Base-by-base conservation (phyloP, 163 green algal species). In the Volvox carteri region DNA sequence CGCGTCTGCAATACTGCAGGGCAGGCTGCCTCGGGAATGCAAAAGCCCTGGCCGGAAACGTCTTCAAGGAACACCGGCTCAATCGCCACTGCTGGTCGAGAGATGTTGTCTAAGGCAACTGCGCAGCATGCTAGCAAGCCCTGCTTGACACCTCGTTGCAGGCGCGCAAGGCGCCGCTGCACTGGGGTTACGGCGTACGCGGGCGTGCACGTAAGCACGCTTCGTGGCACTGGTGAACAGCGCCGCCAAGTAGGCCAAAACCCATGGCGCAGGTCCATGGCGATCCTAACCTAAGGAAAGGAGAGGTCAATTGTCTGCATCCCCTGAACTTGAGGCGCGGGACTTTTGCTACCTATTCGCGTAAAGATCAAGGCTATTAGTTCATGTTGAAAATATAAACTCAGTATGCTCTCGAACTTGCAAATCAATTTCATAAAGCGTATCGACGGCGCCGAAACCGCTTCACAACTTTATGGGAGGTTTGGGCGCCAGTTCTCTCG, bases 191-290 rank as follows among this genome's bases (percentile, higher is more conserved):
- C 48, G 1, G 74, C 28, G 30, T 28, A 50, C 46, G n/a, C 46
- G 4, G 74, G 74, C 28, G 74, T 58, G 74, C 74, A 83, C 1
- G 74, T 83, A 28, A 44, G 74, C 48, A 68, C 48, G 74, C 74
- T 19, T 14, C n/a, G 37, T 48, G 46, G 48, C 46, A n/a, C 48
- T 14, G 74, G 74, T 16, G 74, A 68, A 67, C n/a, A 35, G n/a
- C 74, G 74, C 48, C 74, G 46, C 74, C 74, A 83, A 25, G 46
- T 46, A 16, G 65, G 46, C 12, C n/a, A n/a, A 9, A 68, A 48
- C 16, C n/a, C 41, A 83, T 67, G 74, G 48, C 74, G 74, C n/a
- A 83, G 11, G 46, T 68, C 74, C 74, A 83, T 83, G 37, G 37
- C 68, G 37, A 18, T 54, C 62, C 37, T 54, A 77, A 54, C 19